Evolutionary conservation across 1,284 basidiomycete species (phyloP).

Genomic region (Leucoagaricus sp.): DNA sequence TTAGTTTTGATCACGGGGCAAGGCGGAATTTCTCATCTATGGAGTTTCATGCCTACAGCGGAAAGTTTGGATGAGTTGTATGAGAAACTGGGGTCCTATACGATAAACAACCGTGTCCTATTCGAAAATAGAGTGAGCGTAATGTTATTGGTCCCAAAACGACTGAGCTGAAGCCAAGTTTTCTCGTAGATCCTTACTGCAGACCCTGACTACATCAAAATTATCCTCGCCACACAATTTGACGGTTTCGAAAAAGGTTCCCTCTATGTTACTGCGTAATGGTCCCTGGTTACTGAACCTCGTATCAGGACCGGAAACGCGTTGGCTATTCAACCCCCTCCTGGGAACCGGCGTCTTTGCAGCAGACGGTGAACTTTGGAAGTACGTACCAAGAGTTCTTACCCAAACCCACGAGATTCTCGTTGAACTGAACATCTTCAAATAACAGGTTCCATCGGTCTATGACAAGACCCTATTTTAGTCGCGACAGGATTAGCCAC

Average conservation of each 20-base stretch:
- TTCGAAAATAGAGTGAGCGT: slow-evolving; percentile 23
- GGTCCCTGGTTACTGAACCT: background rate
- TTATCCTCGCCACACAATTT: slow-evolving; percentile 36
- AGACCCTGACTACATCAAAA: slow-evolving; percentile 16
- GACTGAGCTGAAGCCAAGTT: background rate
- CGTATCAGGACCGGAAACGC: slow-evolving; percentile 13
- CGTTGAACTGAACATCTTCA: background rate
- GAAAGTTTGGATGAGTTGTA: slow-evolving; percentile 18
- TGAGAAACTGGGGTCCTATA: slow-evolving; percentile 19
- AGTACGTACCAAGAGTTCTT: slow-evolving; percentile 25
- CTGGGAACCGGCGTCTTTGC: slow-evolving; percentile 46
- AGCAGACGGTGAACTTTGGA: slow-evolving; percentile 39
- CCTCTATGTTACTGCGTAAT: slow-evolving; percentile 13
- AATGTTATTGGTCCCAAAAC: background rate
- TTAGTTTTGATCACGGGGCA: background rate
- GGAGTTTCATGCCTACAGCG: slow-evolving; percentile 3
- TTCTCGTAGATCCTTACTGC: slow-evolving; percentile 15
- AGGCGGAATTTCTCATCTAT: background rate
- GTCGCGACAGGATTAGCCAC: slow-evolving; percentile 49
- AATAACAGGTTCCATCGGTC: slow-evolving; percentile 42
- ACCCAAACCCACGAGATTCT: background rate
- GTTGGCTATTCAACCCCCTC: slow-evolving; percentile 30
- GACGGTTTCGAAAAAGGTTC: slow-evolving; percentile 45
- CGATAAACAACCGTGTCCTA: slow-evolving; percentile 22
- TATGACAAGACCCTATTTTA: slow-evolving; percentile 58